These are phyloP conservation scores for Blastocystis sp. DNA, from an alignment of 352 stramenopile species.

Conservation along the genomic window DNA sequence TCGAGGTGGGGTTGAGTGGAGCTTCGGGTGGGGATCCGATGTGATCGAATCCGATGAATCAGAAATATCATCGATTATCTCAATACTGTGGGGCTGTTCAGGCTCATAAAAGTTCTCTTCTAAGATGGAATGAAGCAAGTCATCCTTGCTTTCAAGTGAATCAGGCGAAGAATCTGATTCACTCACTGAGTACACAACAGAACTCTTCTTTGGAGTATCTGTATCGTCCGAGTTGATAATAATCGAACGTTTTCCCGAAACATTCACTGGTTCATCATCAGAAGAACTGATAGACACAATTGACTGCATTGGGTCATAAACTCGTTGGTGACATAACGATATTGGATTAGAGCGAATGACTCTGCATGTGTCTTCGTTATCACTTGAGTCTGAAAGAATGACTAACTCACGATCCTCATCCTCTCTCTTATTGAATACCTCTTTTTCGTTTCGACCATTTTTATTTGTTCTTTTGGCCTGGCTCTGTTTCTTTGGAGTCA, in stretches of 20 bases:
- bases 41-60: no score
- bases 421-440: not conserved
- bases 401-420: not conserved
- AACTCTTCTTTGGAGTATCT: not conserved
- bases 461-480: not conserved
- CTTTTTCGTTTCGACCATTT: not conserved
- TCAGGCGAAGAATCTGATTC: not conserved
- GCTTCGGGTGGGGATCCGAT: no score
- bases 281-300: not conserved
- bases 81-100: not conserved
- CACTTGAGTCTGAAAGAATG: slow-evolving; percentile 17
- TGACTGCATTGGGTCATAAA: not conserved
- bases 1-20: no score
- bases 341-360: not conserved
- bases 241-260: not conserved
- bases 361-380: not conserved
- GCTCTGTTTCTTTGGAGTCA: not conserved
- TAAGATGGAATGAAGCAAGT: no score
- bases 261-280: not conserved
- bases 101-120: not conserved
- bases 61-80: not conserved
- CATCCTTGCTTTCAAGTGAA: no score
- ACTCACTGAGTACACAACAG: not conserved
- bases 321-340: not conserved
- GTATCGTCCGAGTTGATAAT: not conserved